Base-by-base conservation (phyloP, 2,329 filamentous ascomycete species). In the Myriosclerotinia duriaeana region DNA sequence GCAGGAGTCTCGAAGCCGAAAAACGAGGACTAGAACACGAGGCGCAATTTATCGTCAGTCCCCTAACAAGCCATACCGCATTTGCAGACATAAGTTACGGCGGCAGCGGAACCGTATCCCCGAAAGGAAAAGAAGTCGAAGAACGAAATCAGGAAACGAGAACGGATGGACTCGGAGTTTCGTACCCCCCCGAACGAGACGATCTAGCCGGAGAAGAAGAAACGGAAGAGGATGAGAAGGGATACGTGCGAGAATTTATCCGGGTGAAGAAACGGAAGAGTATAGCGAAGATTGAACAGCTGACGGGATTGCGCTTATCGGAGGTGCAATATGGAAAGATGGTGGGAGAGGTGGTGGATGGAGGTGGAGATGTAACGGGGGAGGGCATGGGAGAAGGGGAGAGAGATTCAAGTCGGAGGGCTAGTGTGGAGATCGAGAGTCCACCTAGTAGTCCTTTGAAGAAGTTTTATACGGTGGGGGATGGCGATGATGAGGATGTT, bases 391-490 rank as follows among this genome's bases (percentile, higher is more conserved):
- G 22, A 46, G 53, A 34, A n/a, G 44, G 36, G 26, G 36, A 56
- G 20, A 44, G 53, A 38, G 15, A 17, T 22, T 15, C 26, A 14
- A 46, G 34, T 17, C 34, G 58, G 15, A 55, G 59, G 38, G 38
- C 34, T n/a, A 53, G 53, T 26, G 38, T 48, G 8, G 64, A 65
- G 54, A n/a, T 60, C 34, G 61, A 67, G 22, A 30, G 22, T 17
- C 46, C 62, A 17, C 64, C 63, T 15, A 68, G 55, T 58, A 68
- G 67, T 59, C 66, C 66, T n/a, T n/a, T 69, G 64, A 68, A 66
- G 60, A 66, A 42, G 56, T 58, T 64, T 58, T 67, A 56, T 46
- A 56, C 53, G 17, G 36, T 53, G 17, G 53, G 36, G 50, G 52
- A 66, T 55, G 44, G 52, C 50, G 60, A 67, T 54, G 48, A 40